These are phyloP conservation scores for Verticillium nonalfalfae DNA, from an alignment of 2,329 filamentous ascomycete genomes.

Conservation along the genomic window DNA sequence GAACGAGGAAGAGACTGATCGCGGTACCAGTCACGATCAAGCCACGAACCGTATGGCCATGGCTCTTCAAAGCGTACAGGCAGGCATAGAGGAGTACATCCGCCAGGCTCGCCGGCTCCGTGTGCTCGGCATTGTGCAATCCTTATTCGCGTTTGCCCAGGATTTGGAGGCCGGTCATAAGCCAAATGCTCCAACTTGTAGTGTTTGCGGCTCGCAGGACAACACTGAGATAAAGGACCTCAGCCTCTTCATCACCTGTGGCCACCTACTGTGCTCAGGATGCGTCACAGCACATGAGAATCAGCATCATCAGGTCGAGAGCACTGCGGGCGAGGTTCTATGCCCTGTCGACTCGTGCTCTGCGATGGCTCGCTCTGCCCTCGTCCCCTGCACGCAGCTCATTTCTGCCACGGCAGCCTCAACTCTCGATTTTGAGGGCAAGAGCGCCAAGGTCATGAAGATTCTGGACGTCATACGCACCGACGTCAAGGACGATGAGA, in stretches of 20 bases:
- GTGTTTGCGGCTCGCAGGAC: conserved; percentile 2
- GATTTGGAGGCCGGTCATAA: not conserved
- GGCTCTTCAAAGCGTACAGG: conserved; percentile 11
- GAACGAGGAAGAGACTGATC: conserved; percentile 5
- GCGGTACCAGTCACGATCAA: conserved; percentile 13
- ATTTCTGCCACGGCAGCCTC: conserved; percentile 1
- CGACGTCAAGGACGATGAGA: conserved; percentile 13
- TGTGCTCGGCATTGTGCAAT: not conserved
- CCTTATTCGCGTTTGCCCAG: not conserved
- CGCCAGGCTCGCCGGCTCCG: not conserved
- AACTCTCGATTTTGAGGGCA: not conserved
- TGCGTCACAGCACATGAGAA: conserved; percentile 7
- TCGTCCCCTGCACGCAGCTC: conserved; percentile 4
- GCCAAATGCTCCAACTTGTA: not conserved
- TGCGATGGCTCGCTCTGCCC: not conserved
- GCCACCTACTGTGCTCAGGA: conserved; percentile 16
- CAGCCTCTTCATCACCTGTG: conserved; percentile 16
- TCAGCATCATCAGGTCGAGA: not conserved
- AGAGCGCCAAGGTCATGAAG: conserved; percentile 13
- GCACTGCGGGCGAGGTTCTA: not conserved
- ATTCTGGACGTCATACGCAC: conserved; percentile 15
- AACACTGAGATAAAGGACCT: not conserved
- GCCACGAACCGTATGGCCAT: conserved; percentile 13
- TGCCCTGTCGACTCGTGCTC: conserved; percentile 11
- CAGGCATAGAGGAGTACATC: not conserved